A percentile compares a stretch with the other conserved stretches of the same genome.
phyloP scores from a whole-genome alignment of 805 yeast genomes.

The Grigorovia humatica region DNA sequence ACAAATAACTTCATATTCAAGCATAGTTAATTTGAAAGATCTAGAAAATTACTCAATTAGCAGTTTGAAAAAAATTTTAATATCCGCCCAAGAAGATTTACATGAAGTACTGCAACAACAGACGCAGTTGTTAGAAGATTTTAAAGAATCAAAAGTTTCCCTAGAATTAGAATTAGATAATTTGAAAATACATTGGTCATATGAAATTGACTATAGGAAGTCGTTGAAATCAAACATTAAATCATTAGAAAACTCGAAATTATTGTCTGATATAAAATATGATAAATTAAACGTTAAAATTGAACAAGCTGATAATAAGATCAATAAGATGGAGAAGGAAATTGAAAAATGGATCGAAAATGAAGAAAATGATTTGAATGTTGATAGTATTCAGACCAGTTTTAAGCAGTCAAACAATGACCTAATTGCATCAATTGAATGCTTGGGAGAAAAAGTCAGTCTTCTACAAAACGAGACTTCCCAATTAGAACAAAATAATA shows the following conservation, averaged over 20 bases:
- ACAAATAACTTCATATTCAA: slow-evolving; percentile 14
- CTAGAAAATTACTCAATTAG: slow-evolving; percentile 23
- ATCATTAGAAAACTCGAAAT: slow-evolving; percentile 26
- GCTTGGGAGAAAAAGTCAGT: slow-evolving; percentile 6
- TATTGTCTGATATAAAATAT: slow-evolving; percentile 23
- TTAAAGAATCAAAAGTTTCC: slow-evolving; percentile 22
- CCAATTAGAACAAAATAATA: slow-evolving; percentile 12
- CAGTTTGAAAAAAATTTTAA: slow-evolving; percentile 24
- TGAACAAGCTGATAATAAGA: slow-evolving; percentile 15
- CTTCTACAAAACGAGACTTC: slow-evolving; percentile 14
- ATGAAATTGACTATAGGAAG: slow-evolving; percentile 25
- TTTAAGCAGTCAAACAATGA: slow-evolving; percentile 7
- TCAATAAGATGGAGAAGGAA: slow-evolving; percentile 21
- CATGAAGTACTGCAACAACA: slow-evolving; percentile 26
- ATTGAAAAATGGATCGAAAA: slow-evolving; percentile 20
- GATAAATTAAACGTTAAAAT: slow-evolving; percentile 23
- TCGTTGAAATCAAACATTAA: slow-evolving; percentile 26
- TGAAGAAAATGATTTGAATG: slow-evolving; percentile 12
- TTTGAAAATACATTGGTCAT: slow-evolving; percentile 25
- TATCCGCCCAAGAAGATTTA: slow-evolving; percentile 27
- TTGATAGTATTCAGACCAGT: slow-evolving; percentile 8
- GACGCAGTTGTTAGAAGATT: slow-evolving; percentile 19
- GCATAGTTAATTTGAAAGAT: slow-evolving; percentile 21
- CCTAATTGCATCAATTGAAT: slow-evolving; percentile 7
- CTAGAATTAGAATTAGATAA: slow-evolving; percentile 22